phyloP scores from a whole-genome alignment of 306 rosid genomes.

The Cicer yamashitae region DNA sequence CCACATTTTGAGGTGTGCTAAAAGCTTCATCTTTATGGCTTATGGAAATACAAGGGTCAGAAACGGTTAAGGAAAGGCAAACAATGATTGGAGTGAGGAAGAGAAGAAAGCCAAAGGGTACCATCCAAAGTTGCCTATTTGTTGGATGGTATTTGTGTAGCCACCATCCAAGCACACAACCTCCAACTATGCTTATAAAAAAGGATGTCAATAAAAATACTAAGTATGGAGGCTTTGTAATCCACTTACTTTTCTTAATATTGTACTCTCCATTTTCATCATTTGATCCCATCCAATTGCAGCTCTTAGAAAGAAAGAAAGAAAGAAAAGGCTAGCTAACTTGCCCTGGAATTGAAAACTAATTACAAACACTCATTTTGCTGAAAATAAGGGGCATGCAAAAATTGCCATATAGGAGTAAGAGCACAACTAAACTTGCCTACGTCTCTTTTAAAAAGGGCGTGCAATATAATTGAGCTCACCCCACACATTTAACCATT shows the following conservation, averaged over 20 bases:
- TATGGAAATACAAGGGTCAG: conserved; percentile 45
- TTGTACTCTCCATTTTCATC: conserved; percentile 38
- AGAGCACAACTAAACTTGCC: conserved; percentile 28
- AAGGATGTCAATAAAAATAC: conserved; percentile 47
- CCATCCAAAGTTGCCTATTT: conserved; percentile 88
- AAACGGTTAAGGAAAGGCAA: conserved; percentile 59
- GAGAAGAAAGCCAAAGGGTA: conserved; percentile 82
- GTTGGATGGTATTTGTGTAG: conserved; percentile 56
- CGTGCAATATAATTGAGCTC: conserved; percentile 13
- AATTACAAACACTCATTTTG: neutral
- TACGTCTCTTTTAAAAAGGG: conserved; percentile 24
- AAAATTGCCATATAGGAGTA: neutral
- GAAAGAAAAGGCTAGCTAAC: neutral
- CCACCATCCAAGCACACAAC: conserved; percentile 74
- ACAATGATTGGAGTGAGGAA: conserved; percentile 66
- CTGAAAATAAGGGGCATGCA: neutral
- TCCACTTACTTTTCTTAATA: conserved; percentile 33
- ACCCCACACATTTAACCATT: no score
- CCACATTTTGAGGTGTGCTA: neutral
- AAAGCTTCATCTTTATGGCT: conserved; percentile 8
- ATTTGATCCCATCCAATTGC: conserved; percentile 47
- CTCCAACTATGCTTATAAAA: conserved; percentile 64
- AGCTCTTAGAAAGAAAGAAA: neutral
- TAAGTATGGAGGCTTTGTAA: conserved; percentile 39
- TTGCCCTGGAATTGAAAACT: conserved; percentile 43